Conservation (phyloP, 768 basidiomycete genomes). For the Phaffia tasmanica region DNA sequence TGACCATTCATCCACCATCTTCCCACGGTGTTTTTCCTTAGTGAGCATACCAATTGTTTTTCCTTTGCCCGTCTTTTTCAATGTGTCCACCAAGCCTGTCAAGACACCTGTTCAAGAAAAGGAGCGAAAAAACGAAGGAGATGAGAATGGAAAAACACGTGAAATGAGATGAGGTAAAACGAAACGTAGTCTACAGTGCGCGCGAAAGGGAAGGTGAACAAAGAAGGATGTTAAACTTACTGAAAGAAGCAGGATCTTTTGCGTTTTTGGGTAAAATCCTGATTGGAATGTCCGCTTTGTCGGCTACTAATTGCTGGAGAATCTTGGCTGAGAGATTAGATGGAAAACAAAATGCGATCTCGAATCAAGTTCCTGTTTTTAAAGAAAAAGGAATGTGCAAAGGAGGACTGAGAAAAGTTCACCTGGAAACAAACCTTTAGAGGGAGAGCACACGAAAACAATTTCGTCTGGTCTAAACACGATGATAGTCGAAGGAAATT, state of each 20-base stretch:
- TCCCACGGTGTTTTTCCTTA: conserved; percentile 78
- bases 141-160: background rate
- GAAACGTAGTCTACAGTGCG: background rate
- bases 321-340: conserved; percentile 57
- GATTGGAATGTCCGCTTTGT: conserved; percentile 30
- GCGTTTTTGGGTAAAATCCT: conserved; percentile 16
- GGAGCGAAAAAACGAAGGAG: background rate
- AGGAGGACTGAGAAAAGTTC: background rate
- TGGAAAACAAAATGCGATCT: conserved; percentile 4
- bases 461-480: conserved; percentile 69
- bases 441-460: conserved; percentile 69
- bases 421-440: conserved; percentile 53
- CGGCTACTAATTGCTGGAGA: conserved; percentile 60
- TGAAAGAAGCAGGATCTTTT: conserved; percentile 13
- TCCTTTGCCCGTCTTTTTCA: conserved; percentile 38
- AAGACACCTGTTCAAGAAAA: conserved; percentile 5
- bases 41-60: conserved; percentile 53
- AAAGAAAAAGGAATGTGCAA: background rate
- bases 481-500: conserved; percentile 88
- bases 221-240: background rate
- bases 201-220: background rate
- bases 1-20: conserved; percentile 78
- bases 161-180: background rate
- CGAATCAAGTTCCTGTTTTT: background rate
- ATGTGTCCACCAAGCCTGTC: conserved; percentile 44